These are phyloP conservation scores for Alternaria arbusti DNA, from an alignment of 2,329 filamentous ascomycete species.

Conservation along the genomic window DNA sequence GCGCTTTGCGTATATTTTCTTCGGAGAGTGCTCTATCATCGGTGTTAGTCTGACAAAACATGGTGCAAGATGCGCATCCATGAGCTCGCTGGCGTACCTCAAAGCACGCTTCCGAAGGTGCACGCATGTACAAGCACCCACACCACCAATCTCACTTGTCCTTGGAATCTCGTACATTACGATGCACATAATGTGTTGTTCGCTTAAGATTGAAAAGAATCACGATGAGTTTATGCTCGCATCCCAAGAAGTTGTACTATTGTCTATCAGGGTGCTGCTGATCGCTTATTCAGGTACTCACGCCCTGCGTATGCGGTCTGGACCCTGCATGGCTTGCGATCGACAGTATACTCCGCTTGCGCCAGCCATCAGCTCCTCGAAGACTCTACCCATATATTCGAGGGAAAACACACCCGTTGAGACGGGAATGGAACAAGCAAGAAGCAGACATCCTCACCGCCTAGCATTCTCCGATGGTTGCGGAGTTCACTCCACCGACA, in stretches of 20 bases:
- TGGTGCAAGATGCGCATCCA: neutral
- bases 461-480: no score
- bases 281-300: constrained; percentile 11
- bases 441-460: neutral
- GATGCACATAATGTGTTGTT: neutral
- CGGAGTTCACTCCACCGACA: no score
- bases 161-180: neutral
- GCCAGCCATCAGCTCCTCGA: neutral
- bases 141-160: neutral
- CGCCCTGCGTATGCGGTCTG: neutral
- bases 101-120: neutral
- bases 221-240: no score
- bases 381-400: neutral
- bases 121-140: neutral
- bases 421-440: neutral
- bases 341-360: neutral
- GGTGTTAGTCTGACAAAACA: neutral
- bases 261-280: constrained; percentile 2
- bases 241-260: neutral
- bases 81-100: neutral
- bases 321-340: neutral
- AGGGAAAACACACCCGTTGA: neutral
- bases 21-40: constrained; percentile 1
- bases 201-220: neutral
- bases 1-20: constrained; percentile 7